Base-by-base conservation (phyloP, 805 yeast genomes). In the Suhomyces tanzawaensis region DNA sequence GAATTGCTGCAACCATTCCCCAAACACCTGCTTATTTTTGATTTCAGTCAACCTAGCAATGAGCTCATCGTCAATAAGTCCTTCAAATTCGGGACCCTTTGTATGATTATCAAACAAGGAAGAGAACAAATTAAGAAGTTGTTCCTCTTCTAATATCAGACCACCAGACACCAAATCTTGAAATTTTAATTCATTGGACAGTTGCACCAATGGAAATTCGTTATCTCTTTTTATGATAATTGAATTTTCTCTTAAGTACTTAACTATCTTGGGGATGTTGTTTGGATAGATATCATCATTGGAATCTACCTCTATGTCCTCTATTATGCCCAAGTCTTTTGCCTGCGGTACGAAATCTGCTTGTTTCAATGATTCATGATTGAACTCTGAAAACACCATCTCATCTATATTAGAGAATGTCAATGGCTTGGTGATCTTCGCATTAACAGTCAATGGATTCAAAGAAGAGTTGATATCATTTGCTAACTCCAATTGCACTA, bases 61-160 rank as follows among this genome's bases (percentile, higher is more conserved):
- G 50, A 15, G 45, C 38, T 15, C 40, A 33, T n/a, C 25, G 28
- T 41, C 45, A 25, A 40, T 25, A 8, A n/a, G 13, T 7, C n/a
- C 17, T 1, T 21, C 42, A 4, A 36, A 22, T 7, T 39, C 32
- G 13, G 30, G 26, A 15, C 35, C 29, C 29, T 26, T 1, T 16
- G 29, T 27, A 6, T 39, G 46, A 5, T 45, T 39, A 29, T 66
- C 71, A 58, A 84, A 84, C 29, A 89, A 62, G 15, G 79, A 71
- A 1, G 85, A 74, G 1, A 83, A 75, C 29, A 85, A 62, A n/a
- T 68, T 65, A 77, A 88, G 75, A 9, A 72, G 47, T 3, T 55
- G 51, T 29, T 60, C 69, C 8, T 60, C 59, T 4, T 50, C 45
- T 3, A 41, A 38, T 3, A 25, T 32, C 21, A 42, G 25, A 6